Base-by-base conservation (phyloP, 768 basidiomycete species). In the Suillus paluster region DNA sequence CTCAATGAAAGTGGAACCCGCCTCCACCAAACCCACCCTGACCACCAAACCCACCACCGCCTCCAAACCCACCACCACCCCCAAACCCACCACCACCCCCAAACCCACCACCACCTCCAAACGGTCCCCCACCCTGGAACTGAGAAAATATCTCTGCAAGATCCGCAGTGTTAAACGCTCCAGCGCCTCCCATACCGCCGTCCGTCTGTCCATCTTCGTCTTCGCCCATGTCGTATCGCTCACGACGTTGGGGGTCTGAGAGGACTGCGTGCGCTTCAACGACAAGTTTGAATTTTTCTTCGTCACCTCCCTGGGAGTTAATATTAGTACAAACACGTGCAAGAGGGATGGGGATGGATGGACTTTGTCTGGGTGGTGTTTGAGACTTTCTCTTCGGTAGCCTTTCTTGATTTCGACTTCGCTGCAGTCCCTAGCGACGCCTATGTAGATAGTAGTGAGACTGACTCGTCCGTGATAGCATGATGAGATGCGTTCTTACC, bases 241-340 rank as follows among this genome's bases (percentile, higher is more conserved):
- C 81, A 45, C 92, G 83, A 48, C 88, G 80, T 12, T 78, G 79
- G 1, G 92, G 83, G 66, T 95, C 94, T 0, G 91, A 93, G 3
- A 95, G 86, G 4, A 95, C 89, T 9, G 86, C 84, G 64, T 95
- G 83, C 3, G 93, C 92, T 74, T 95, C 94, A 1, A 81, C 86
- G 34, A 94, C 88, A 23, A 94, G 83, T 75, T 98, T 97, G 85
- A 99, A 99, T 68, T 93, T 91, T 71, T 97, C 97, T 68, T 97
- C 95, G 71, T 95, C 93, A 33, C 96, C 96, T 30, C 96, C 95
- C 88, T 93, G 63, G 63, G 63, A 39, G 23, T 52, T 46, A 34
- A 19, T 65, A 57, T 67, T 59, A 67, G 53, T 5, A 39, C n/a
- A n/a, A n/a, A n/a, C n/a, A n/a, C n/a, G n/a, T 64, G 4, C 33